Evolutionary conservation across 1,139 yeast genomes (phyloP).

Genomic region (Zygosaccharomyces sapae): DNA sequence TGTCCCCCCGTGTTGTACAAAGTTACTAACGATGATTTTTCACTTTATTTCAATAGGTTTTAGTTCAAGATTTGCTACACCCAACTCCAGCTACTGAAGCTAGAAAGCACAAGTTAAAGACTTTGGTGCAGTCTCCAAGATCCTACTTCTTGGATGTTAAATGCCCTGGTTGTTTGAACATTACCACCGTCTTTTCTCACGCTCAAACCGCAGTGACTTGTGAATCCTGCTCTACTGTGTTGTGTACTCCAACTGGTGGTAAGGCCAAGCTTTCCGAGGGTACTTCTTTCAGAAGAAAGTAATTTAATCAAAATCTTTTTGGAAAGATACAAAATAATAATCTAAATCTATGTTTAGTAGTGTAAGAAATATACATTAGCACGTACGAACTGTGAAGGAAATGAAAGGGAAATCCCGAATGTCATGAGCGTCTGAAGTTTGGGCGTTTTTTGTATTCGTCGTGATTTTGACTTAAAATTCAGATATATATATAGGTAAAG

Average conservation of each 20-base stretch:
- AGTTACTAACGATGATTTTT: conserved; percentile 21
- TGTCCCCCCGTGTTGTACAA: not conserved
- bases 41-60: conserved; percentile 50
- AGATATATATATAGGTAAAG: conserved; percentile 2
- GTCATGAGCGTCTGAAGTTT: not conserved
- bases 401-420: not conserved
- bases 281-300: conserved; percentile 98
- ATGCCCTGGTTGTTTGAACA: conserved; percentile 98
- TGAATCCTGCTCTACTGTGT: conserved; percentile 96
- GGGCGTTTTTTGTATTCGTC: conserved; percentile 8
- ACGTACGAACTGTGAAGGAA: conserved; percentile 5
- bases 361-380: conserved; percentile 7
- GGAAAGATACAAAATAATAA: not conserved
- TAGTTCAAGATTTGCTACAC: conserved; percentile 97
- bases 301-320: conserved; percentile 39
- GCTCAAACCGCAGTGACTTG: conserved; percentile 99
- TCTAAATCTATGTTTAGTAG: conserved; percentile 12
- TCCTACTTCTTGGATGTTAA: conserved; percentile 99
- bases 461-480: not conserved
- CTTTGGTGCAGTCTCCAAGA: conserved; percentile 96
- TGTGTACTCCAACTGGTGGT: conserved; percentile 99
- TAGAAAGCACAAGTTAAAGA: conserved; percentile 95
- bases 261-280: conserved; percentile 99
- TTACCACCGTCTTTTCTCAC: conserved; percentile 99
- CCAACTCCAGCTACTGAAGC: conserved; percentile 96